Evolutionary conservation across 768 basidiomycete species (phyloP), one percentile per base, ranked within the genome.

Genomic region (Amyloporia xantha): DNA sequence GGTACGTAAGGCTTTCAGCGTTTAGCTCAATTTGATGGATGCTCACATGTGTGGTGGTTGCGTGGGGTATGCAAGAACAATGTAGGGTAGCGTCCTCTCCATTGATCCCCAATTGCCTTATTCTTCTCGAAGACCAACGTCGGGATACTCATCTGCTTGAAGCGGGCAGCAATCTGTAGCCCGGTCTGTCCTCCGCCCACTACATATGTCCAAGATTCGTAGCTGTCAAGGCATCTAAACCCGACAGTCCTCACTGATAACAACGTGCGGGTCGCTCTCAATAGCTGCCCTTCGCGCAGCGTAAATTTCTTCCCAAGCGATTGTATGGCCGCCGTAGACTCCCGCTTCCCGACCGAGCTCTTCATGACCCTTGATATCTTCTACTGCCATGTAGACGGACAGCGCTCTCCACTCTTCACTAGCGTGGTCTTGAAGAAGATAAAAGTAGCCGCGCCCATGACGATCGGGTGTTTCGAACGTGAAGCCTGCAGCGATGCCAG

Each of bases 111-210:
- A 6, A 74, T 57, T 0, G 66, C 57, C 2, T 50, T 45, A 28
- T 58, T 57, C 10, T 49, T 56, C 45, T 75, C 74, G 13, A 76
- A 55, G 2, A 75, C 57, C 2, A 76, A 57, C 2, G 68, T 48
- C 1, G 57, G 61, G 5, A 75, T 68, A 10, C 66, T 56, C 66
- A 74, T 68, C 28, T 70, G 64, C 48, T 67, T 65, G 48, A 75
- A 66, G 1, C 73, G 66, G 4, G 74, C 73, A 0, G 68, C 74
- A 5, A 72, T 49, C 11, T 64, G 64, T 12, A 76, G 57, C 9
- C 74, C 74, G 11, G 61, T 66, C 48, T 76, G 74, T 1, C 70
- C 74, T 0, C 50, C 71, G 20, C 74, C 74, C n/a, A 76, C 72
- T 73, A 33, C 12, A 26, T 2, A 41, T 41, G n/a, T 41, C 19